Evolutionary conservation across 331 rosid species (phyloP).

Genomic region (Pyracantha coccinea): DNA sequence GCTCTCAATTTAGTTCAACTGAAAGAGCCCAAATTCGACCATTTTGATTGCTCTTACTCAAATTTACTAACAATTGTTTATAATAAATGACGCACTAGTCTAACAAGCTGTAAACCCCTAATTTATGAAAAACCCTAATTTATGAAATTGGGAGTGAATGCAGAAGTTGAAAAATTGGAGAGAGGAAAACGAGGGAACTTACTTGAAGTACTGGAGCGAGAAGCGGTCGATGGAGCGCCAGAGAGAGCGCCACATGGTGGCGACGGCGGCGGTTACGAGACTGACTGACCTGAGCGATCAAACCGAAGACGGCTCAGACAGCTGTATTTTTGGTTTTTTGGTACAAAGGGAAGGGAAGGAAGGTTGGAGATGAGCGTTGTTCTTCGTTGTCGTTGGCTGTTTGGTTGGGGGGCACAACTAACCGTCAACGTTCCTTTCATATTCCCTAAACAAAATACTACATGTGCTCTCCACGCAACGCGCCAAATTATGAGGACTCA

Average conservation of each 20-base stretch:
- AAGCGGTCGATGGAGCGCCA: conserved; percentile 86
- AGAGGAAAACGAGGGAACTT: conserved; percentile 1
- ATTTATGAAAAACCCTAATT: background rate
- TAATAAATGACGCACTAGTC: too few relatives aligned
- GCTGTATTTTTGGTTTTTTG: background rate
- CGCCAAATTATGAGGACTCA: background rate
- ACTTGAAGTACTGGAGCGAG: conserved; percentile 70
- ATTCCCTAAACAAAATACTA: background rate
- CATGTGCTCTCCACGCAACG: background rate
- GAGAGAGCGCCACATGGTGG: conserved; percentile 56
- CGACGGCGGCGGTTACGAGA: background rate
- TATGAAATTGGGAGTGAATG: background rate
- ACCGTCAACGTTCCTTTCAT: background rate
- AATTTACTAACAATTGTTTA: background rate
- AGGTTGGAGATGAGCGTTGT: background rate
- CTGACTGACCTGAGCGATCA: background rate
- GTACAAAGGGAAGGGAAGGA: background rate
- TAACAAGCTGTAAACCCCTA: background rate
- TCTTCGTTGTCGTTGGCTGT: background rate
- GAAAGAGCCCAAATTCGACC: background rate
- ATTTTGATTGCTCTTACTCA: background rate
- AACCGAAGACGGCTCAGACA: background rate
- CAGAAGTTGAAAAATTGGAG: background rate
- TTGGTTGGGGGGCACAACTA: background rate
- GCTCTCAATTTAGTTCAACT: background rate